These are phyloP conservation scores for Rhizopus arrhizus DNA, from an alignment of 371 early-diverging fungal species.

Conservation along the genomic window DNA sequence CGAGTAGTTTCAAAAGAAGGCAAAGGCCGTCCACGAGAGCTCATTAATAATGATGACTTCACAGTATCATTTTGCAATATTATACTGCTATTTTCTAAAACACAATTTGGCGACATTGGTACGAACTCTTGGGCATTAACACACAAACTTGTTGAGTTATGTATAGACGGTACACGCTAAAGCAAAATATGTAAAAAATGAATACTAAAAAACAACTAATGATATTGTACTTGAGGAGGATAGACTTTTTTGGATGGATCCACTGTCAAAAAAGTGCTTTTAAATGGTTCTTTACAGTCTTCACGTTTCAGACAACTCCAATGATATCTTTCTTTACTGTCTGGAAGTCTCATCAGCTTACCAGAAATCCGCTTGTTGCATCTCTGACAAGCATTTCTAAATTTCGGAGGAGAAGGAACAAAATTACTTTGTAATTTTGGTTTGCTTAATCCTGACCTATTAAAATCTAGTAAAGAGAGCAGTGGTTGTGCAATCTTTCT, in stretches of 20 bases:
- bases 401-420: not conserved
- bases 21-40: slow-evolving; percentile 34
- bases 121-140: no score
- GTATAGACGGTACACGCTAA: no score
- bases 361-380: slow-evolving; percentile 35
- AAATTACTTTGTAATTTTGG: not conserved
- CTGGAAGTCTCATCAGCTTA: slow-evolving; percentile 37
- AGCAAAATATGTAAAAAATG: not conserved
- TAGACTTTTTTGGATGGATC: slow-evolving; percentile 29
- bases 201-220: not conserved
- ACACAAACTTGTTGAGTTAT: no score
- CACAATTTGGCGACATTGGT: no score
- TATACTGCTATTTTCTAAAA: no score
- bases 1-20: slow-evolving; percentile 40
- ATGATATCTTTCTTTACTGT: slow-evolving; percentile 35
- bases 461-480: slow-evolving; percentile 10
- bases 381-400: slow-evolving; percentile 20
- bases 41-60: slow-evolving; percentile 42
- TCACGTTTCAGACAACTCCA: slow-evolving; percentile 42
- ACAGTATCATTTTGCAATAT: slow-evolving; percentile 1
- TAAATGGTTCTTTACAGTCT: slow-evolving; percentile 33
- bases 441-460: not conserved
- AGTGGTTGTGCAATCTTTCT: slow-evolving; percentile 14
- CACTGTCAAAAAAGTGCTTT: slow-evolving; percentile 33
- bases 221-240: slow-evolving; percentile 35